Conservation (phyloP, 2,329 filamentous ascomycete species). For the Aciculosporium take region DNA sequence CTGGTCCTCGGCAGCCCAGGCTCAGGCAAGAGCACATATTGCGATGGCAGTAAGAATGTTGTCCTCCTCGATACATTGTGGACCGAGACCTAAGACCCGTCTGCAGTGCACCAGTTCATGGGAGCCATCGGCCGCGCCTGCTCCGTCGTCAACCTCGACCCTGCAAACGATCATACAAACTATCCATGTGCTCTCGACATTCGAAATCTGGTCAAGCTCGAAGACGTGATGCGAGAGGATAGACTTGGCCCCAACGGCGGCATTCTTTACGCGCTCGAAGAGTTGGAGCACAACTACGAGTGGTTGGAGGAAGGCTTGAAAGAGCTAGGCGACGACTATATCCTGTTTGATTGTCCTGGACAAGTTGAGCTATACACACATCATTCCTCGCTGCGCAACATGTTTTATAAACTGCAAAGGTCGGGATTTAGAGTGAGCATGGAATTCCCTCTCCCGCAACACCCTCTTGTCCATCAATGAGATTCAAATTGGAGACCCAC, state of each 20-base stretch:
- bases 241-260: constrained; percentile 84
- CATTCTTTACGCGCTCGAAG: constrained; percentile 84
- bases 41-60: constrained; percentile 65
- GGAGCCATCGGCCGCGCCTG: constrained; percentile 88
- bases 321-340: constrained; percentile 73
- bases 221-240: constrained; percentile 90
- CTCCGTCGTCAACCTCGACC: constrained; percentile 91
- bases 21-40: constrained; percentile 93
- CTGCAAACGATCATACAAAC: constrained; percentile 82
- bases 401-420: constrained; percentile 84
- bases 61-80: not conserved
- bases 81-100: not conserved
- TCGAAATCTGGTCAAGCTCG: constrained; percentile 72
- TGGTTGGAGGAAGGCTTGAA: constrained; percentile 77
- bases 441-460: no score
- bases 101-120: constrained; percentile 84
- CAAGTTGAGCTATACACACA: constrained; percentile 97
- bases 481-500: not conserved
- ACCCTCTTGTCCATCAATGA: not conserved
- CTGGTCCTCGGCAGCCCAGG: constrained; percentile 89
- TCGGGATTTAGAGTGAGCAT: constrained; percentile 68
- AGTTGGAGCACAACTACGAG: constrained; percentile 84
- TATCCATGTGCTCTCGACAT: constrained; percentile 89
- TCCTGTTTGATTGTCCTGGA: constrained; percentile 91
- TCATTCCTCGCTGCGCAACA: constrained; percentile 79